Evolutionary conservation across 495 filamentous ascomycete genomes (phyloP), one percentile per base, ranked within the genome.

Genomic region (Lepidopterella palustris): DNA sequence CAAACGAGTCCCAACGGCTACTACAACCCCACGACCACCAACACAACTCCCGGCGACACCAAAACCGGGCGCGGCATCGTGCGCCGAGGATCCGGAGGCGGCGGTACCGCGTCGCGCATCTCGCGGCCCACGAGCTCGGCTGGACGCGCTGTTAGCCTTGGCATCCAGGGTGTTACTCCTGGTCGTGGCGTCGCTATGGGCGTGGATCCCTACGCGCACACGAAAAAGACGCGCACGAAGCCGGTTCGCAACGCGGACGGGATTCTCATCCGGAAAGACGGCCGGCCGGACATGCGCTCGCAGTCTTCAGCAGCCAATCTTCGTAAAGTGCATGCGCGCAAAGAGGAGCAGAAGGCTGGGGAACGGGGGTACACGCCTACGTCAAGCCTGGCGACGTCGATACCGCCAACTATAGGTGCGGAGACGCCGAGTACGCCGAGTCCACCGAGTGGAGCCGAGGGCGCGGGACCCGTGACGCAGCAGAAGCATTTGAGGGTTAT

Each of bases 231-330:
- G 9, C 68, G 73, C 23, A 71, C 68, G 26, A 76, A 74, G 54
- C 73, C 73, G 3, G 69, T 64, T 20, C 67, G 73, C 4, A 76
- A 76, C 50, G 67, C 72, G 2, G 73, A 76, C 11, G 73, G 73
- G 0, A 57, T 76, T n/a, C 64, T 76, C 45, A 76, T 76, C 47
- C 59, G 73, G 25, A 76, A 76, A 54, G 73, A 76, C 51, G 73
- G 73, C n/a, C 35, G 70, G 21, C 73, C 73, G 9, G 73, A 76
- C 39, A 74, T 72, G 73, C 68, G 73, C 0, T 71, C 67, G 15
- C 67, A 72, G 21, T 72, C 69, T 48, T 69, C 64, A 3, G 71
- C 73, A 35, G 68, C 70, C 13, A 76, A 76, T 58, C 61, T 76
- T 29, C 63, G 73, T 18, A 74, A 73, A 59, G 72, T 76, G 15